These are phyloP conservation scores for Mycena floridula DNA, from an alignment of 768 basidiomycete genomes.

Conservation along the genomic window DNA sequence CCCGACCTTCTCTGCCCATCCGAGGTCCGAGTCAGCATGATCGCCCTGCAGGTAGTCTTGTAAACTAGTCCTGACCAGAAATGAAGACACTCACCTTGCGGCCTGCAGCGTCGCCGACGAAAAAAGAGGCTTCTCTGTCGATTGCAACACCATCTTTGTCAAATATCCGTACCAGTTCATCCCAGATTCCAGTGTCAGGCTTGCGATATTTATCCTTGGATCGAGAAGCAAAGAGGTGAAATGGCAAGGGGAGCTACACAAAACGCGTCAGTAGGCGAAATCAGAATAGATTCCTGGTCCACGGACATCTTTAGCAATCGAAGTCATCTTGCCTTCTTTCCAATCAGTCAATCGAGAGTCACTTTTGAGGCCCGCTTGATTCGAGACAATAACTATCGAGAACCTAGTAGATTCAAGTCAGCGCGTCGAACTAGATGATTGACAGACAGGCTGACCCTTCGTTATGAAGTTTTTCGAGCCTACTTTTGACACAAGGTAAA, in stretches of 20 bases:
- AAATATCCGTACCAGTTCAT: conserved; percentile 45
- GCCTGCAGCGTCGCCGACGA: conserved; percentile 69
- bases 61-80: too few species aligned
- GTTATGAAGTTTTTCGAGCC: conserved; percentile 38
- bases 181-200: conserved; percentile 63
- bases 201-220: conserved; percentile 58
- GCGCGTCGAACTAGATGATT: too few species aligned
- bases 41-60: too few species aligned
- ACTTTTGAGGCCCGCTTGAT: conserved; percentile 46
- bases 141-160: conserved; percentile 38
- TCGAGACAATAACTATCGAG: conserved; percentile 54
- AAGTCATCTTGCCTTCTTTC: conserved; percentile 42
- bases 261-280: too few species aligned
- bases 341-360: conserved; percentile 1
- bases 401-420: conserved; percentile 38
- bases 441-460: conserved; percentile 49
- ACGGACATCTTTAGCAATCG: conserved; percentile 45
- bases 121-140: conserved; percentile 43
- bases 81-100: too few species aligned
- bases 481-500: conserved; percentile 40
- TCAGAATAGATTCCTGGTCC: too few species aligned
- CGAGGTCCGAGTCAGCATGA: conserved; percentile 54
- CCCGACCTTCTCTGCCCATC: conserved; percentile 55
- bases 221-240: conserved; percentile 55
- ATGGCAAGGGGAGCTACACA: conserved; percentile 60